Percentiles rank a stretch among this genome's conserved stretches.
Evolutionary conservation across 2,329 filamentous ascomycete species (phyloP).

Genomic region (Rhynchosporium graminicola): DNA sequence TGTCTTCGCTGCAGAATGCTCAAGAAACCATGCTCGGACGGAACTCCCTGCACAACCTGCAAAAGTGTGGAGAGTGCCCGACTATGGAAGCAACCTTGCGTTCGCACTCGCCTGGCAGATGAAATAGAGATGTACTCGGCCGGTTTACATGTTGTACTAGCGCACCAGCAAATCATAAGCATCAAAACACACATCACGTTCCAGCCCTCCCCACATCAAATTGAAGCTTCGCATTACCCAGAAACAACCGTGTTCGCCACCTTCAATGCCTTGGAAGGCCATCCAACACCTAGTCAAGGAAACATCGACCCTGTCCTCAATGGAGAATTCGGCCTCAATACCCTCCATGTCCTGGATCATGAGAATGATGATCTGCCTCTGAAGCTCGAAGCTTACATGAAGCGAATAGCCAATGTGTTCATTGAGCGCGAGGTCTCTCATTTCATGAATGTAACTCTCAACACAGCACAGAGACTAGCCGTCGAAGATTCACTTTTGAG

Average conservation of each 20-base stretch:
- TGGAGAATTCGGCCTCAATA: constrained; percentile 39
- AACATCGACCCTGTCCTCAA: constrained; percentile 41
- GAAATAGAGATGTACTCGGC: constrained; percentile 64
- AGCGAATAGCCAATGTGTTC: constrained; percentile 57
- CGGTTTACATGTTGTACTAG: constrained; percentile 62
- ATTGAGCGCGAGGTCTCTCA: constrained; percentile 60
- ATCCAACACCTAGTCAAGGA: constrained; percentile 34
- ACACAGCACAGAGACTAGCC: constrained; percentile 50
- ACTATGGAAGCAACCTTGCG: constrained; percentile 65
- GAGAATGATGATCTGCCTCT: constrained; percentile 60
- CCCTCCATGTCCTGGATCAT: constrained; percentile 59
- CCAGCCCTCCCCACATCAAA: constrained; percentile 45
- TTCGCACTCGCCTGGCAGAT: constrained; percentile 62
- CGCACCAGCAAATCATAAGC: constrained; percentile 59
- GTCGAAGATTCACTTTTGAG: constrained; percentile 50
- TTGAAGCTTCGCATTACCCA: constrained; percentile 62
- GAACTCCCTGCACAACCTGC: constrained; percentile 63
- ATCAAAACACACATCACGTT: constrained; percentile 54
- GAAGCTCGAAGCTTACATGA: constrained; percentile 62
- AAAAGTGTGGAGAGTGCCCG: constrained; percentile 63
- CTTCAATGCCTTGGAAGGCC: constrained; percentile 37
- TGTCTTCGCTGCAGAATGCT: constrained; percentile 67
- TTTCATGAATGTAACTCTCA: constrained; percentile 60
- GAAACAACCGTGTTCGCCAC: constrained; percentile 43
- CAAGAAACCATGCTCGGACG: constrained; percentile 66